Base-by-base conservation (phyloP, 768 basidiomycete genomes). In the Hericium alpestre region DNA sequence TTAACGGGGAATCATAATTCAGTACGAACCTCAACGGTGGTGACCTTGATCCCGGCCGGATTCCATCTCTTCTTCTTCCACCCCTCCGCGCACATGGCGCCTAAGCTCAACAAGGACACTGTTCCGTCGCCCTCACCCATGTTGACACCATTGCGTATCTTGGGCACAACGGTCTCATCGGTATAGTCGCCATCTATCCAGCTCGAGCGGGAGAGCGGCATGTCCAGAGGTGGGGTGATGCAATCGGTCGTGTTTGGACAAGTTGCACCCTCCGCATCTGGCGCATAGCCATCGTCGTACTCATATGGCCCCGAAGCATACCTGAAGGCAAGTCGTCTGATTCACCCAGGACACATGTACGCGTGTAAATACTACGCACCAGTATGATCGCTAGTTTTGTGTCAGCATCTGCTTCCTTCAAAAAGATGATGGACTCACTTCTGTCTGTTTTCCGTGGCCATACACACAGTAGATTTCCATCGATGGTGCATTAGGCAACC, bases 71-170 rank as follows among this genome's bases (percentile, higher is more conserved):
- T 78, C 56, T 84, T 76, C 69, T 88, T 89, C 95, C 94, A 96
- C 7, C 94, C 95, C 66, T 93, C 91, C 11, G 88, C 85, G 65
- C 95, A 97, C 93, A 98, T 96, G n/a, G 89, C 83, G 15, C 93
- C 95, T 54, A 93, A 75, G 62, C 88, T 90, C 38, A 94, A 65
- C 43, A 93, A 71, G 63, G 83, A 83, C 22, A 93, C 93, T 2
- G 96, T 97, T 12, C 96, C 95, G 67, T 98, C 96, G 8, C 93
- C 95, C 73, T 96, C 93, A 41, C 92, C 91, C 70, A 94, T 83
- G 62, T 87, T 90, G 54, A 97, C 90, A 11, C 94, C 94, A 60
- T 89, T 91, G 43, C 58, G 46, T 61, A 79, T 83, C 70, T 81
- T 85, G 12, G 89, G 89, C 38, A 59, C 69, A 1, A 71, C 64